These are phyloP conservation scores for Sungouiozyma ichnusensis DNA, from an alignment of 805 yeast species.

Conservation along the genomic window DNA sequence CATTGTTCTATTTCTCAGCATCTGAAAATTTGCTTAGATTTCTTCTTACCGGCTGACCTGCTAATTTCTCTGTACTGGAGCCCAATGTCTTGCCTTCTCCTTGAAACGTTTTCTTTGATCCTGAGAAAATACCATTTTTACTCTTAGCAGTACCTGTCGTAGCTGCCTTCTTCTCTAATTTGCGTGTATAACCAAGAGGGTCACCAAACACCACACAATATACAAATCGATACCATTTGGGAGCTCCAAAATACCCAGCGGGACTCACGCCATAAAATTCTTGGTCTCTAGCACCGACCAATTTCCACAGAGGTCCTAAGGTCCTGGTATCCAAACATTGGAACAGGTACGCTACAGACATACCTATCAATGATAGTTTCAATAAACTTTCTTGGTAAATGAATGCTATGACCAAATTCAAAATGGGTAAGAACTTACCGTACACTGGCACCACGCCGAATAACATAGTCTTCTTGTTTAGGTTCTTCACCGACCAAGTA, in stretches of 20 bases:
- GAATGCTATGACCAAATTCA: slow-evolving; percentile 31
- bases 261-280: slow-evolving; percentile 14
- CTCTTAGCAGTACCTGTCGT: background rate
- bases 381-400: slow-evolving; percentile 35
- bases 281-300: slow-evolving; percentile 10
- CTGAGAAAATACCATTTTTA: slow-evolving; percentile 6
- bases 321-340: slow-evolving; percentile 54
- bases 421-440: slow-evolving; percentile 44
- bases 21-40: no score
- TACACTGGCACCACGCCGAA: slow-evolving; percentile 42
- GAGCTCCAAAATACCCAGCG: slow-evolving; percentile 19
- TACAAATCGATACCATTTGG: slow-evolving; percentile 10
- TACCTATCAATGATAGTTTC: slow-evolving; percentile 38
- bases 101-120: background rate
- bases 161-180: background rate
- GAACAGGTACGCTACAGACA: slow-evolving; percentile 47
- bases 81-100: slow-evolving; percentile 5
- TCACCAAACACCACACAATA: slow-evolving; percentile 6
- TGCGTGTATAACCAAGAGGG: background rate
- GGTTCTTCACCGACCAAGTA: slow-evolving; percentile 51
- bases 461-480: slow-evolving; percentile 43
- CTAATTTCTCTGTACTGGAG: background rate
- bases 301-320: slow-evolving; percentile 36
- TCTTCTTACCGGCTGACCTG: background rate
- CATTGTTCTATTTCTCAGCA: background rate